These are phyloP conservation scores for Paulownia fortunei DNA, from an alignment of 257 asterid genomes.

Conservation along the genomic window DNA sequence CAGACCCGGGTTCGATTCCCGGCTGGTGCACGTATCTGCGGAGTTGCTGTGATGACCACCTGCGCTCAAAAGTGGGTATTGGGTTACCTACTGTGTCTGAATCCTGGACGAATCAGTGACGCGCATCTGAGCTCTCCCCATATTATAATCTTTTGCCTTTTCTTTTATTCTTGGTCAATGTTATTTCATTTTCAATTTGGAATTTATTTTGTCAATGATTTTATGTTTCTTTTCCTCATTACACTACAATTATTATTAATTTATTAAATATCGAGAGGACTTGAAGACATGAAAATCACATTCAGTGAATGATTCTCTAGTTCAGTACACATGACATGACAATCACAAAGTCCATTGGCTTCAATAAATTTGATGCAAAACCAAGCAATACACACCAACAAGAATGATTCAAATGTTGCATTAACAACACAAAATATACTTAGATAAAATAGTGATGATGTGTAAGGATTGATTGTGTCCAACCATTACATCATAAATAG, in stretches of 20 bases:
- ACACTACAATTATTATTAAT: too few species aligned
- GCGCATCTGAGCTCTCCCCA: slow-evolving; percentile 15
- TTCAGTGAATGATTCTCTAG: not conserved
- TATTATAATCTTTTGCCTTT: not conserved
- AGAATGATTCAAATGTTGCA: too few species aligned
- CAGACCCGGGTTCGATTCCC: slow-evolving; percentile 99
- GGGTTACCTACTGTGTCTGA: slow-evolving; percentile 10
- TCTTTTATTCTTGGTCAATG: not conserved
- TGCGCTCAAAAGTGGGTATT: slow-evolving; percentile 1
- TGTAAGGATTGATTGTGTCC: not conserved
- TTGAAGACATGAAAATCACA: too few species aligned
- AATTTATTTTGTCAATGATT: too few species aligned
- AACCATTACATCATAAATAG: not conserved
- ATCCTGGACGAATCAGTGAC: not conserved
- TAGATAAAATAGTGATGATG: too few species aligned
- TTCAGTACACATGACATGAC: not conserved
- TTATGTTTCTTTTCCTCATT: too few species aligned
- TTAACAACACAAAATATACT: too few species aligned
- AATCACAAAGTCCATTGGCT: not conserved
- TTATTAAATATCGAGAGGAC: too few species aligned
- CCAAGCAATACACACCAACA: too few species aligned
- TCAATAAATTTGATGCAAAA: not conserved
- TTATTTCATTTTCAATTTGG: too few species aligned
- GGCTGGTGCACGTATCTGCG: slow-evolving; percentile 74
- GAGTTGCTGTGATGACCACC: not conserved